Conservation (phyloP, 495 filamentous ascomycete genomes). For the Neurospora sp. region DNA sequence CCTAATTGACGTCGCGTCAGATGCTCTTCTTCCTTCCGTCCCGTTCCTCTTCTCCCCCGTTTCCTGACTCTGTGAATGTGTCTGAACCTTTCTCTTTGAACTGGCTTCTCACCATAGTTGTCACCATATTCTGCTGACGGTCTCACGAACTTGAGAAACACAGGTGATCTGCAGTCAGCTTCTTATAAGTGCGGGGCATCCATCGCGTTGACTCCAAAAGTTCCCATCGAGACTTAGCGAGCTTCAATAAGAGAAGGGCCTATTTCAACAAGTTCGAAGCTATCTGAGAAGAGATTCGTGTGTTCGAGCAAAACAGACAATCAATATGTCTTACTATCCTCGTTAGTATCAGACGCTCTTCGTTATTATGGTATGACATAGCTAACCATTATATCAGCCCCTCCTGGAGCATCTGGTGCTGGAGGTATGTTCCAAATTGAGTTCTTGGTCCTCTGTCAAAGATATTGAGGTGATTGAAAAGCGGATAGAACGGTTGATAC, state of each 20-base stretch:
- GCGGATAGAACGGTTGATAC: background rate
- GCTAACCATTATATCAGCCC: constrained; percentile 7
- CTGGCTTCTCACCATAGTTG: background rate
- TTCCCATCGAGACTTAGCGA: background rate
- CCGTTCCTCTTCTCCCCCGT: background rate
- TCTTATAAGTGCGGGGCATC: background rate
- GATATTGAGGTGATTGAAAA: background rate
- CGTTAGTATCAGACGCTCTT: constrained; percentile 14
- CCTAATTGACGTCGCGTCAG: background rate
- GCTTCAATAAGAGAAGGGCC: background rate
- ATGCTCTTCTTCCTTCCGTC: background rate
- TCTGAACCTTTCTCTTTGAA: background rate
- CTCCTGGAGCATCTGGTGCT: constrained; percentile 14
- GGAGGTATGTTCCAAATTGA: constrained; percentile 13
- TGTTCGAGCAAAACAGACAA: background rate
- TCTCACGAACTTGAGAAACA: background rate
- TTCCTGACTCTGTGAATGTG: background rate
- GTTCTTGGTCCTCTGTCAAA: background rate
- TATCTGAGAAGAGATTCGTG: background rate
- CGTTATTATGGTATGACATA: background rate
- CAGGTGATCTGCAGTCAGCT: background rate
- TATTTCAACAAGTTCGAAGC: background rate
- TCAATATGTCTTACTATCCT: constrained; percentile 25
- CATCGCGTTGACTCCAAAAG: background rate
- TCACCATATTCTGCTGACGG: background rate